Evolutionary conservation across 2,329 filamentous ascomycete species (phyloP).

Genomic region (Cytospora mali): DNA sequence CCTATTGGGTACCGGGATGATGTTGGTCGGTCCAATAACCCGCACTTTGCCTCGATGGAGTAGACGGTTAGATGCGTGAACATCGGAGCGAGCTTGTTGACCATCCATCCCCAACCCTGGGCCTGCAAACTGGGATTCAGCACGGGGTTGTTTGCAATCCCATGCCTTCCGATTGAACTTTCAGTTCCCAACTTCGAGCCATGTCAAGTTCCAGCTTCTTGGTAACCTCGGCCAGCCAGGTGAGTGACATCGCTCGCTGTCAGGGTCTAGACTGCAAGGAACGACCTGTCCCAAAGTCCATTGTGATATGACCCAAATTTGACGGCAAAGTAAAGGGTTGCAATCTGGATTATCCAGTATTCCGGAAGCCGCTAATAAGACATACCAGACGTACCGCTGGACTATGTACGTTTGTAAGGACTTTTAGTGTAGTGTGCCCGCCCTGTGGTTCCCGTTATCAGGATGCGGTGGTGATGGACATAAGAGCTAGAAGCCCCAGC

Average conservation of each 20-base stretch:
- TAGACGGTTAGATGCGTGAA: slow-evolving; percentile 24
- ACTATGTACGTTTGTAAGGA: slow-evolving; percentile 1
- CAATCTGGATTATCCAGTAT: slow-evolving; percentile 2
- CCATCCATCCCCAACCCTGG: slow-evolving; percentile 8
- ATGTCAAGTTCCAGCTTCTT: not conserved
- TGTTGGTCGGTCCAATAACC: slow-evolving; percentile 14
- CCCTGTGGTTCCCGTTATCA: slow-evolving; percentile 21
- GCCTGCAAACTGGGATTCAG: slow-evolving; percentile 17
- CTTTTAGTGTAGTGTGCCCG: slow-evolving; percentile 13
- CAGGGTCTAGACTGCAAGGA: slow-evolving; percentile 4
- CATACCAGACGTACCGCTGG: slow-evolving; percentile 23
- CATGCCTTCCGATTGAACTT: slow-evolving; percentile 1
- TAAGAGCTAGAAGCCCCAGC: slow-evolving; percentile 21
- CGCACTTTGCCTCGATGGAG: slow-evolving; percentile 18
- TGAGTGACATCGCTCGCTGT: slow-evolving; percentile 8
- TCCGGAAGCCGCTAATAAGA: slow-evolving; percentile 19
- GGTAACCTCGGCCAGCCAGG: slow-evolving; percentile 13
- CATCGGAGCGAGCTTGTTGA: slow-evolving; percentile 19
- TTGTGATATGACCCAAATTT: slow-evolving; percentile 23
- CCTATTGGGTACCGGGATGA: slow-evolving; percentile 10
- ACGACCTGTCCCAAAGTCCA: slow-evolving; percentile 17
- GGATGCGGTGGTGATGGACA: slow-evolving; percentile 21
- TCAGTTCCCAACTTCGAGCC: slow-evolving; percentile 3
- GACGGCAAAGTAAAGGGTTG: not conserved
- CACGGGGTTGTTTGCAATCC: slow-evolving; percentile 19